Evolutionary conservation across 208 protist genomes (phyloP), one percentile per base, ranked within the genome.

Genomic region (Leishmania aethiopica): DNA sequence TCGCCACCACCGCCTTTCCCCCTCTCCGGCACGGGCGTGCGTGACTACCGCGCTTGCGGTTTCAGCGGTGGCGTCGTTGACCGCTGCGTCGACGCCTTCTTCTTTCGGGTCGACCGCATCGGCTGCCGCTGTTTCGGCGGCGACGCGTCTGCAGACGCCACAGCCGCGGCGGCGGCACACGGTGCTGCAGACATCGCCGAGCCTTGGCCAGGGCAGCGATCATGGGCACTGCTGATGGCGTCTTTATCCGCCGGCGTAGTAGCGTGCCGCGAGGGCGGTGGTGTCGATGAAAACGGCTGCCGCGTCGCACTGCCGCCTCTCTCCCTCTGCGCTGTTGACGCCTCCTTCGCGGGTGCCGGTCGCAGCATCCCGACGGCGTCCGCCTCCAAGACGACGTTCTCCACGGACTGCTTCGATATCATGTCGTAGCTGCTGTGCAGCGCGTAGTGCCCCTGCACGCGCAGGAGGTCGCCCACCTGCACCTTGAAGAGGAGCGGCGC

Each of bases 381-480:
- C 19, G 92, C 93, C 49, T 96, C 90, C 67, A 96, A 70, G n/a
- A 95, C 88, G 28, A 84, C 77, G 75, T 95, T 94, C 80, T 96
- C 93, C 11, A 92, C 79, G 7, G 80, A 76, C 75, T 86, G 85
- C 83, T 94, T 96, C 35, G 93, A 93, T 19, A 95, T 78, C 80
- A 94, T 80, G 85, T 96, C 93, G 85, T 89, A 94, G 74, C 84
- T 93, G 37, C 75, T 84, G 84, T 96, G 93, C 37, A 93, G 72
- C 2, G 80, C 88, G 84, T 96, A 96, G 77, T 90, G 87, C 35
- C 93, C 93, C 45, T 87, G 81, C 40, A 96, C 86, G 3, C 84
- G 80, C 53, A 96, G 64, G 11, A 95, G 69, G 82, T 96, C 90
- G 25, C 92, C 93, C 17, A 87, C 89, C 49, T 64, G 22, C 28